phyloP scores from a whole-genome alignment of 805 yeast species.

The Monosporozyma unispora region DNA sequence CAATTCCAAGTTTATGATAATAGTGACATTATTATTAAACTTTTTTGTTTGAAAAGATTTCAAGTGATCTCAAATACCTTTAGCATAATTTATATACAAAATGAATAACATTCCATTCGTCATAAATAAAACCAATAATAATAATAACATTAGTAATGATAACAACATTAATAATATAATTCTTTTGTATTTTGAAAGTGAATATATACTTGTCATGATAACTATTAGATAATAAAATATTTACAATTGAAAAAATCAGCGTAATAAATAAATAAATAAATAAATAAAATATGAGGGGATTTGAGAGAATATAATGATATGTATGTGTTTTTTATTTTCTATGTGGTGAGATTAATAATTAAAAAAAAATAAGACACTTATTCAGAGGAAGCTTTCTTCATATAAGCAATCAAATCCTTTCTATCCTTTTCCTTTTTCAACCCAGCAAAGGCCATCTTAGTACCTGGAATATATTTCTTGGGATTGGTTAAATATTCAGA shows the following conservation, averaged over 20 bases:
- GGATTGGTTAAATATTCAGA: conserved; percentile 97
- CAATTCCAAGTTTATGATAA: neutral
- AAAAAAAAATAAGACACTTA: no score
- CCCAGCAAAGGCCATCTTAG: conserved; percentile 99
- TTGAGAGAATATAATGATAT: neutral
- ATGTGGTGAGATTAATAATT: no score
- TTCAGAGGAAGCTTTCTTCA: conserved; percentile 37
- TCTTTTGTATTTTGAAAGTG: neutral
- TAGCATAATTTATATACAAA: neutral
- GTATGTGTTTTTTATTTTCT: no score
- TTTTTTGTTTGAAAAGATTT: neutral
- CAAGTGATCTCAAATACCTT: neutral
- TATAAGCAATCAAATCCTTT: conserved; percentile 90
- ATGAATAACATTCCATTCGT: neutral
- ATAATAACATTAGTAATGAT: no score
- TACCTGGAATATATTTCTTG: conserved; percentile 99
- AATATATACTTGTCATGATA: neutral
- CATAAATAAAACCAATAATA: neutral
- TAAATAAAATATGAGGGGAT: neutral
- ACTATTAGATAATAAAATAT: neutral
- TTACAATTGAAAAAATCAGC: neutral
- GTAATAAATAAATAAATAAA: neutral
- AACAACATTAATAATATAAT: neutral
- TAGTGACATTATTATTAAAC: neutral
- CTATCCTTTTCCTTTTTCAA: conserved; percentile 98